phyloP scores from a whole-genome alignment of 2,329 filamentous ascomycete genomes.

The Dothideomycetes sp. region DNA sequence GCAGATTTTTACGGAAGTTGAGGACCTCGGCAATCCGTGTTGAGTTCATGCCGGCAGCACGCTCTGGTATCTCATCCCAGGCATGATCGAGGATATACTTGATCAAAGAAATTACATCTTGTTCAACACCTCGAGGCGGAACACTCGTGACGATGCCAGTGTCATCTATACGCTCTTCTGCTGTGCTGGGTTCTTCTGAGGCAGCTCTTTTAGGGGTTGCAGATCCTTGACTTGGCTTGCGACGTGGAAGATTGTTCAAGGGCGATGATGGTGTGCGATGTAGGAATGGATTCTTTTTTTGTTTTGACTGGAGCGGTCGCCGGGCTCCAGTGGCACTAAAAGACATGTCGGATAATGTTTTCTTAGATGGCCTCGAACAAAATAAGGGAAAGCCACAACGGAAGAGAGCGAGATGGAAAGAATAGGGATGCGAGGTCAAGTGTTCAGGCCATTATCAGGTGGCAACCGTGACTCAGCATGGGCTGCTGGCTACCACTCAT shows the following conservation, averaged over 20 bases:
- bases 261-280: constrained; percentile 21
- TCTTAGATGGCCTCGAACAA: too few species aligned
- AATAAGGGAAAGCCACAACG: too few species aligned
- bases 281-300: constrained; percentile 11
- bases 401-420: too few species aligned
- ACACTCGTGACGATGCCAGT: constrained; percentile 46
- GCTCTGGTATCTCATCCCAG: constrained; percentile 53
- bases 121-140: constrained; percentile 49
- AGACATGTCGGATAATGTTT: constrained; percentile 11
- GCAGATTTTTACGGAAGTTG: constrained; percentile 47
- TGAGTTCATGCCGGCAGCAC: constrained; percentile 50
- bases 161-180: constrained; percentile 46
- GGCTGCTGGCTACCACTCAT: too few species aligned
- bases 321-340: constrained; percentile 11
- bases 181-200: constrained; percentile 10
- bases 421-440: too few species aligned
- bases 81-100: constrained; percentile 49
- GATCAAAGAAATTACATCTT: constrained; percentile 42
- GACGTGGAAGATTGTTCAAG: constrained; percentile 22
- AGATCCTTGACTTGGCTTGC: constrained; percentile 16
- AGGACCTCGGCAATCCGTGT: constrained; percentile 53
- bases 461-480: too few species aligned
- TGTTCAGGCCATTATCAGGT: too few species aligned
- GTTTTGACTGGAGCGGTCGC: constrained; percentile 10
- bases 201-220: constrained; percentile 9